Evolutionary conservation across 495 filamentous ascomycete species (phyloP).

Genomic region (Pyronema domesticum): DNA sequence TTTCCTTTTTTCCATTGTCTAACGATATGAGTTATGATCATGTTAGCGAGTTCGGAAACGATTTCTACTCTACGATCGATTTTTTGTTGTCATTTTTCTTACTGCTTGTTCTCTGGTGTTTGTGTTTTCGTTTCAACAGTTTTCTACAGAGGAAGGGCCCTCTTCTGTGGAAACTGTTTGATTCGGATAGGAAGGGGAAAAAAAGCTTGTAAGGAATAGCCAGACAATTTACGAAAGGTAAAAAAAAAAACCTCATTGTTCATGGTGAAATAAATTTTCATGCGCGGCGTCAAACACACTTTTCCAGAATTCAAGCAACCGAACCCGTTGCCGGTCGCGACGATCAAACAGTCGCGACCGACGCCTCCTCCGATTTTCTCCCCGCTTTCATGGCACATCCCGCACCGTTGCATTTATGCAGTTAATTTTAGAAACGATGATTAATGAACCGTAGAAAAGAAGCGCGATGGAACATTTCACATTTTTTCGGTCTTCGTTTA

Average conservation of each 20-base stretch:
- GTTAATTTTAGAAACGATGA: too few species aligned
- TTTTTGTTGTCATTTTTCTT: not conserved
- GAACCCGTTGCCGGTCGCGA: too few species aligned
- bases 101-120: not conserved
- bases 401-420: too few species aligned
- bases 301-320: too few species aligned
- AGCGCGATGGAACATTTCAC: too few species aligned
- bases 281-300: too few species aligned
- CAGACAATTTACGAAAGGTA: not conserved
- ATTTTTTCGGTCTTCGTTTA: too few species aligned
- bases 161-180: not conserved
- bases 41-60: not conserved
- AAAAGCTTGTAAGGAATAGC: not conserved
- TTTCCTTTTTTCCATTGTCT: not conserved
- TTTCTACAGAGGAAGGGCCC: not conserved
- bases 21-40: not conserved
- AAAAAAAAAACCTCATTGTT: not conserved
- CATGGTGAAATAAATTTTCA: too few species aligned
- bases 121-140: not conserved
- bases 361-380: too few species aligned
- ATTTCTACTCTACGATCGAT: not conserved
- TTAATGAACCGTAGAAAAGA: too few species aligned
- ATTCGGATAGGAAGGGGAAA: not conserved
- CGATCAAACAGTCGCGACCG: too few species aligned
- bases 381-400: too few species aligned